These are phyloP conservation scores for Wallacemonas sp. DNA, from an alignment of 208 protist species.

Conservation along the genomic window DNA sequence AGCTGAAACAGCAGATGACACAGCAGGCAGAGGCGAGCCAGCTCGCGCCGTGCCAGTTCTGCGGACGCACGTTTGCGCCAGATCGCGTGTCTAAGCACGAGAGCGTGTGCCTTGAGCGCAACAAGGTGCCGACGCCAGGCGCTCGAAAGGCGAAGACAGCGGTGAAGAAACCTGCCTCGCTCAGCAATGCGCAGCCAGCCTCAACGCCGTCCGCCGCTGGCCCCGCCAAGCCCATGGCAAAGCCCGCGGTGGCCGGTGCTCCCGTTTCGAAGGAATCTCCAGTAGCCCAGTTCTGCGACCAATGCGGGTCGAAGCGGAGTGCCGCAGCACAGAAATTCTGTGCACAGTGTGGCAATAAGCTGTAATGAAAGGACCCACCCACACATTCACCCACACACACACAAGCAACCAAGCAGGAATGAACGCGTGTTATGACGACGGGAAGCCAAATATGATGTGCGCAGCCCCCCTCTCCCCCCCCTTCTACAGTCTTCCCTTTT, in stretches of 20 bases:
- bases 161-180: not conserved
- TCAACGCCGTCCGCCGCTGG: not conserved
- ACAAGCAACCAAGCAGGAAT: no score
- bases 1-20: slow-evolving; percentile 43
- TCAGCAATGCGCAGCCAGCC: slow-evolving; percentile 9
- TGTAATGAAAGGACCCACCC: slow-evolving; percentile 21
- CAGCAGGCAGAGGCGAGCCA: slow-evolving; percentile 20
- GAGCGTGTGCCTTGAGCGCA: slow-evolving; percentile 71
- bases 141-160: slow-evolving; percentile 6
- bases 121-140: slow-evolving; percentile 29
- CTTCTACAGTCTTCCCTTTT: not conserved
- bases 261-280: no score
- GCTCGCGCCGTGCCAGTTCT: slow-evolving; percentile 60
- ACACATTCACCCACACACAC: no score
- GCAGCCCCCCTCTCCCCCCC: no score
- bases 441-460: no score
- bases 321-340: slow-evolving; percentile 52
- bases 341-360: slow-evolving; percentile 56
- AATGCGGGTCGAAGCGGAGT: slow-evolving; percentile 54
- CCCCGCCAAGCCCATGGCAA: not conserved
- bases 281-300: slow-evolving; percentile 63
- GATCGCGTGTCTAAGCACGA: slow-evolving; percentile 85
- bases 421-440: no score
- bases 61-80: slow-evolving; percentile 73
- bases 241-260: no score